Evolutionary conservation across 768 basidiomycete genomes (phyloP).

Genomic region (Panaeolus cyanescens): DNA sequence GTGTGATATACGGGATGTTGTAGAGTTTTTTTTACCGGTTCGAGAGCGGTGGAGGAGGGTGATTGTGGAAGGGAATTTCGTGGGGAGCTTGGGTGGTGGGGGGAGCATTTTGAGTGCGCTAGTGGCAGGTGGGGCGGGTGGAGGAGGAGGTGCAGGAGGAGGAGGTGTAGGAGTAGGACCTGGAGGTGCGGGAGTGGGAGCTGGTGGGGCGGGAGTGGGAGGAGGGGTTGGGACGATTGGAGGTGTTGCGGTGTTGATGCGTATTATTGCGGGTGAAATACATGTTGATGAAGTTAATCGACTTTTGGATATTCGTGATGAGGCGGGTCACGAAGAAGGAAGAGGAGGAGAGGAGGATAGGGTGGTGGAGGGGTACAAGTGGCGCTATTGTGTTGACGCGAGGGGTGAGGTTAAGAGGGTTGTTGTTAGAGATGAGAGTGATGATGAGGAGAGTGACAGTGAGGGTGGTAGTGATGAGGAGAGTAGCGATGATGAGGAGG

Average conservation of each 20-base stretch:
- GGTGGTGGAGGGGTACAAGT: not conserved
- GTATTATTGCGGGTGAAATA: not conserved
- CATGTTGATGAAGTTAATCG: not conserved
- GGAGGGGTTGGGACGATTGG: too few relatives aligned
- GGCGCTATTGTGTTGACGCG: not conserved
- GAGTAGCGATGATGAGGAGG: too few relatives aligned
- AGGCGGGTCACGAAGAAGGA: too few relatives aligned
- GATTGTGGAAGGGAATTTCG: not conserved
- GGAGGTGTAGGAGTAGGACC: too few relatives aligned
- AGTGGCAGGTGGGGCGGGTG: too few relatives aligned
- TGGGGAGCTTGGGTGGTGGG: too few relatives aligned
- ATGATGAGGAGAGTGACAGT: not conserved
- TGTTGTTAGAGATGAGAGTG: not conserved
- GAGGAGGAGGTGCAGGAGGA: too few relatives aligned
- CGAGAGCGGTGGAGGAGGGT: not conserved
- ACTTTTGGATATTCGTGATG: too few relatives aligned
- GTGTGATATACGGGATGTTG: not conserved
- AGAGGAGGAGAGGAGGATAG: not conserved
- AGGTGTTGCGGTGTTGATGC: not conserved
- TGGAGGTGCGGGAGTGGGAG: too few relatives aligned
- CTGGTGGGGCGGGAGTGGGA: too few relatives aligned
- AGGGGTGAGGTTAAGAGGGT: not conserved
- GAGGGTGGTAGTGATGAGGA: not conserved
- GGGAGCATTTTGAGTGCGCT: too few relatives aligned
- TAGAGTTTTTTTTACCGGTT: not conserved